Base-by-base conservation (phyloP, 2,329 filamentous ascomycete species). In the Beauveria sp. region DNA sequence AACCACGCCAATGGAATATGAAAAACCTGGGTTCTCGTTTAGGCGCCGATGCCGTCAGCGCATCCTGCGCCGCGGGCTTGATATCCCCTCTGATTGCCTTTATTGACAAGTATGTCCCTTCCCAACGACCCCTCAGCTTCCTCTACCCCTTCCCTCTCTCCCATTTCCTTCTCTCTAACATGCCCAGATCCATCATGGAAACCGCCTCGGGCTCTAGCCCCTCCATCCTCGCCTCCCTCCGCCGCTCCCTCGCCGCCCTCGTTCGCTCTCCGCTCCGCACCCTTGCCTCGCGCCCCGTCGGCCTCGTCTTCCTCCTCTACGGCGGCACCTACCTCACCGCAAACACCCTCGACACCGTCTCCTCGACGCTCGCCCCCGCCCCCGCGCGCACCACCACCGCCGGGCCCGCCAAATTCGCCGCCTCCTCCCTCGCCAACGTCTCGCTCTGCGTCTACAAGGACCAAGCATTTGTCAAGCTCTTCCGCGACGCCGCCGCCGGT, bases 401-500 rank as follows among this genome's bases (percentile, higher is more conserved):
- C 9, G 92, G 92, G 61, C 82, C 86, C 0, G 75, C 84, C 64
- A 97, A 97, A 72, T 97, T 98, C 76, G 77, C 86, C 67, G 86
- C 89, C 56, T 93, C 91, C 1, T 89, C 86, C 18, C 77, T 84
- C n/a, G 86, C 92, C 60, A 98, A 97, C 76, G 87, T 96, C 74
- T 84, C 86, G 8, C 81, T 96, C 42, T 91, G 91, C 74, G 85
- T 96, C 52, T 91, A 95, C 81, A 97, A 96, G 74, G 93, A 96
- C 76, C 87, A 87, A 68, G 85, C 88, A 63, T 96, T 93, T 73
- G 91, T 91, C 1, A 84, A 86, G 69, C 83, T 96, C 69, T 96
- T 96, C 72, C 90, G 90, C 14, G 85, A 88, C 0, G 75, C 78
- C 0, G 79, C 73, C 61, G 75, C 70, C 26, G 72, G 26, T 18